Percentiles rank a stretch among this genome's conserved stretches.
These are phyloP conservation scores for Magnusiomyces paraingens DNA, from an alignment of 1,139 yeast genomes.

Conservation along the genomic window DNA sequence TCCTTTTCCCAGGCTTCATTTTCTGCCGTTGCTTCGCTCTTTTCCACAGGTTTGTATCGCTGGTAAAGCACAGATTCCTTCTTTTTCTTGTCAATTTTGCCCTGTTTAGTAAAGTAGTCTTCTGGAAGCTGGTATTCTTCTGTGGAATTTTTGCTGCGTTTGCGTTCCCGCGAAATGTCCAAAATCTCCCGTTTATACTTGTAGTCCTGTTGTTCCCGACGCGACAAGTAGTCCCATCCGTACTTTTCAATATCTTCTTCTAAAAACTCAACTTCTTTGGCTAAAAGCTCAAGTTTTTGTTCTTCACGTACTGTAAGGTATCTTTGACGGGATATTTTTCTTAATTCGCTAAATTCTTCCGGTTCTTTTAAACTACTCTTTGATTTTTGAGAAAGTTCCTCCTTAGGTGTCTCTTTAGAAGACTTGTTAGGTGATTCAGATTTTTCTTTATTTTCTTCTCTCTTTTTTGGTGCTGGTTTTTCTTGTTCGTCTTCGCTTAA, in stretches of 20 bases:
- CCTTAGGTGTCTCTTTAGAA: background rate
- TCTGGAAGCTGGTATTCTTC: slow-evolving; percentile 50
- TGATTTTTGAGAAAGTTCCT: slow-evolving; percentile 12
- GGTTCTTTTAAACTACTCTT: slow-evolving; percentile 6
- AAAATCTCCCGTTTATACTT: slow-evolving; percentile 45
- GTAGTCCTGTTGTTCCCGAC: slow-evolving; percentile 47
- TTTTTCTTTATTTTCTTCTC: slow-evolving; percentile 19
- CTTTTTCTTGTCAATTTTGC: slow-evolving; percentile 47
- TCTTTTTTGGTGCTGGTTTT: slow-evolving; percentile 28
- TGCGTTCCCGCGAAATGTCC: slow-evolving; percentile 39
- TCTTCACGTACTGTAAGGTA: slow-evolving; percentile 46
- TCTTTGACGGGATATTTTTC: slow-evolving; percentile 44
- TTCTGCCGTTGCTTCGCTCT: slow-evolving; percentile 20
- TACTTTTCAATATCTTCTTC: slow-evolving; percentile 42
- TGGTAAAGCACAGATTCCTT: slow-evolving; percentile 40
- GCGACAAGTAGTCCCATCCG: slow-evolving; percentile 47
- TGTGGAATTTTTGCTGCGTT: slow-evolving; percentile 23
- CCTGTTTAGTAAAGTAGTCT: slow-evolving; percentile 47
- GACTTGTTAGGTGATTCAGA: slow-evolving; percentile 12
- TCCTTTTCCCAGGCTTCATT: slow-evolving; percentile 52
- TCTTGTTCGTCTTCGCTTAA: slow-evolving; percentile 25
- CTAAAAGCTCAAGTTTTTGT: slow-evolving; percentile 39
- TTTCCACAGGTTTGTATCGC: slow-evolving; percentile 28
- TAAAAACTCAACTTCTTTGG: slow-evolving; percentile 43
- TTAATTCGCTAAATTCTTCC: slow-evolving; percentile 31